phyloP scores from a whole-genome alignment of 768 basidiomycete genomes.

The Suillus discolor region DNA sequence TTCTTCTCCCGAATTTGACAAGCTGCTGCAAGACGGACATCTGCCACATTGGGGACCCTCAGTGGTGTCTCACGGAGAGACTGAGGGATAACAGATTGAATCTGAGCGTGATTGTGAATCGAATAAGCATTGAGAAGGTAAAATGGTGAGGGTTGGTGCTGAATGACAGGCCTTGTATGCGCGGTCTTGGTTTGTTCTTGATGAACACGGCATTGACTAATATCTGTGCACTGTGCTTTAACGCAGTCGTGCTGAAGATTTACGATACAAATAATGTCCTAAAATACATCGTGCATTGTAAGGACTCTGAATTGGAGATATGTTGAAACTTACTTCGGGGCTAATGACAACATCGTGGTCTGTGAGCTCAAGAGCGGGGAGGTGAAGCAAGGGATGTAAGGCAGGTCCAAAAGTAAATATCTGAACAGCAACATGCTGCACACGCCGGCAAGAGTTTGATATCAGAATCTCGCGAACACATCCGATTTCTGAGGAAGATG shows the following conservation, averaged over 20 bases:
- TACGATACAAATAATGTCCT: neutral
- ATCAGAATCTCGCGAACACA: neutral
- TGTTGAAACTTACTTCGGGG: conserved; percentile 3
- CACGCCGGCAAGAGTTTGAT: neutral
- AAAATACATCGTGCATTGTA: neutral
- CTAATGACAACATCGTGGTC: conserved; percentile 2
- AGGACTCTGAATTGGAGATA: neutral
- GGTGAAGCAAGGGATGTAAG: neutral
- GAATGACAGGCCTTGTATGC: too few relatives aligned
- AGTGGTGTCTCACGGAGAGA: too few relatives aligned
- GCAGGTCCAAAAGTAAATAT: neutral
- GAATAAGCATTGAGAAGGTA: too few relatives aligned
- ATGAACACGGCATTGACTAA: too few relatives aligned
- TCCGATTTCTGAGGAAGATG: neutral
- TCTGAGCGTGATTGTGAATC: too few relatives aligned
- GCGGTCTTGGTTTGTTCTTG: too few relatives aligned
- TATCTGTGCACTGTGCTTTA: neutral
- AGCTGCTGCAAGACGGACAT: too few relatives aligned
- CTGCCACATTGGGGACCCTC: too few relatives aligned
- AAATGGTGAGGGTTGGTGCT: too few relatives aligned
- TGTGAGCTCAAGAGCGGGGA: neutral
- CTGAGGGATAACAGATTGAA: too few relatives aligned
- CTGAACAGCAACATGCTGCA: neutral
- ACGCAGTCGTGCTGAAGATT: conserved; percentile 6
- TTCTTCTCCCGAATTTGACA: too few relatives aligned